Conservation (phyloP, 2,329 filamentous ascomycete genomes). For the Sporothrix euskadiensis region DNA sequence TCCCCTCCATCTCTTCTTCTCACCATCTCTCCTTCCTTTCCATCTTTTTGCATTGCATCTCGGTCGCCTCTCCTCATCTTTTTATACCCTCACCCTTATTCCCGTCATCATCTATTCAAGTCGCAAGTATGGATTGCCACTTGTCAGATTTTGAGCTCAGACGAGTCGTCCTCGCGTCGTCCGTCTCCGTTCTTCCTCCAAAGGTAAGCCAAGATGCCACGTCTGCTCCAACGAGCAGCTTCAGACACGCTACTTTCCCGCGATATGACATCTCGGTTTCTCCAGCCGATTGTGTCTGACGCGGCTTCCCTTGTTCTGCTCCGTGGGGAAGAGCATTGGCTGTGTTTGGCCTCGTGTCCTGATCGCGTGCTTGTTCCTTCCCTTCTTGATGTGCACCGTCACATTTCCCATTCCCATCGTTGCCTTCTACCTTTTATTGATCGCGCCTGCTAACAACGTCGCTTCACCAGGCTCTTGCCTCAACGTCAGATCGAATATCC, state of each 20-base stretch:
- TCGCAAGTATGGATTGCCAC: conserved; percentile 3
- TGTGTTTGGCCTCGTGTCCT: background rate
- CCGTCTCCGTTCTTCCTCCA: background rate
- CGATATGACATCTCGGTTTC: background rate
- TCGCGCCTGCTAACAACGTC: background rate
- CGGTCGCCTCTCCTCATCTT: no score
- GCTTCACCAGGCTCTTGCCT: conserved; percentile 6
- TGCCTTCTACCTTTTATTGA: background rate
- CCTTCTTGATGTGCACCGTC: no score
- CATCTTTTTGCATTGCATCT: background rate
- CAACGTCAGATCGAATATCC: background rate
- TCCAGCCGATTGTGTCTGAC: background rate
- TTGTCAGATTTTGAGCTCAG: conserved; percentile 7
- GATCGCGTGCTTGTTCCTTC: background rate
- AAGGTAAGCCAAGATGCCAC: background rate
- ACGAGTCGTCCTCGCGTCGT: conserved; percentile 28
- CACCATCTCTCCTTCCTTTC: background rate
- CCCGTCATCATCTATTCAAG: background rate
- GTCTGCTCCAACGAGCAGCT: background rate
- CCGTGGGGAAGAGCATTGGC: background rate
- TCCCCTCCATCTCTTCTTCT: background rate
- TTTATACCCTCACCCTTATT: no score
- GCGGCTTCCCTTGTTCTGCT: background rate
- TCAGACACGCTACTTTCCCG: no score
- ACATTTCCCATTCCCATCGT: background rate